Conservation (phyloP, 2,329 filamentous ascomycete species). For the Aureobasidium sp. region DNA sequence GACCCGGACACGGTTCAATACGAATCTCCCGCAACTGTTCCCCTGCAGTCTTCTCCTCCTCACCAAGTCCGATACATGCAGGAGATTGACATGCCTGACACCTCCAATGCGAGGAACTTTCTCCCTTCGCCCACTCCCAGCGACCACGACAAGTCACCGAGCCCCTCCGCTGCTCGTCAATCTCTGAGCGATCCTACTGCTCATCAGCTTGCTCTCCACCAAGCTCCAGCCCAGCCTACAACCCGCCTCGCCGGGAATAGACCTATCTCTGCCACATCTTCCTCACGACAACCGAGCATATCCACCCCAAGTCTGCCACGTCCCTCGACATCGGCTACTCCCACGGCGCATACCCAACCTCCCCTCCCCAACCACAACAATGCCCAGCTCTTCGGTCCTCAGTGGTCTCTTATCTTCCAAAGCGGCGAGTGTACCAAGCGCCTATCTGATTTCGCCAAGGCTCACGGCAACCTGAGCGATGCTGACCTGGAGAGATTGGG, state of each 20-base stretch:
- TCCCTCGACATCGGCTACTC: background rate
- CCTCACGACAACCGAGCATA: background rate
- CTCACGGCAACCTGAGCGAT: background rate
- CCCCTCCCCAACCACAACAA: background rate
- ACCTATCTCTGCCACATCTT: background rate
- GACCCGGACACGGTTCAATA: background rate
- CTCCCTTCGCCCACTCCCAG: slow-evolving; percentile 14
- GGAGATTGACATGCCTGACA: background rate
- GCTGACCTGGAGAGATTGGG: background rate
- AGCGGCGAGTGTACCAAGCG: background rate
- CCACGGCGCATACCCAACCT: background rate
- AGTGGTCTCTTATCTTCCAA: background rate
- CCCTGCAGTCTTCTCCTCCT: background rate
- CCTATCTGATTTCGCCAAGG: background rate
- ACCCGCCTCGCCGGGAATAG: background rate
- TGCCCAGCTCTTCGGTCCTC: background rate
- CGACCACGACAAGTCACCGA: slow-evolving; percentile 5
- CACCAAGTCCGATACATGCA: background rate
- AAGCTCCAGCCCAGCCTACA: background rate
- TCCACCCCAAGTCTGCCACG: background rate
- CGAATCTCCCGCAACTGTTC: background rate
- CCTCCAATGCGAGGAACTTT: background rate
- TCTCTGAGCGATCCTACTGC: background rate
- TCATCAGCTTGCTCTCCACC: background rate
- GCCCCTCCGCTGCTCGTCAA: background rate